Percentiles rank a stretch among this genome's conserved stretches.
Evolutionary conservation across 352 stramenopile genomes (phyloP).

Genomic region (Globisporangium splendens): DNA sequence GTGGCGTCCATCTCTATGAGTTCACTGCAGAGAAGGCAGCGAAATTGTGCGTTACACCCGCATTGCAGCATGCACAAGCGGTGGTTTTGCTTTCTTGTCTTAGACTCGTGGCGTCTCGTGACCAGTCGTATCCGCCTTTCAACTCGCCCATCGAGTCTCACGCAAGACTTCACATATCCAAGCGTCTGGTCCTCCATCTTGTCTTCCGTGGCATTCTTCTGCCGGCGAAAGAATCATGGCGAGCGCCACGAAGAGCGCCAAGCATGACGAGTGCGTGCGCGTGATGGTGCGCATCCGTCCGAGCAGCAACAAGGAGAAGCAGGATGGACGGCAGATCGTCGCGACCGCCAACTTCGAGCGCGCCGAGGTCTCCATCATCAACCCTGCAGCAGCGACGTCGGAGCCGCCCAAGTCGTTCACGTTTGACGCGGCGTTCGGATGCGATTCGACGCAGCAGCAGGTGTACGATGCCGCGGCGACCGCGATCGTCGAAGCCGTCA

Average conservation of each 20-base stretch:
- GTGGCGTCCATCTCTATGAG: too few relatives aligned
- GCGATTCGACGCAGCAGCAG: slow-evolving; percentile 91
- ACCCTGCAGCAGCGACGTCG: slow-evolving; percentile 59
- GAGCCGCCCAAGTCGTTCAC: slow-evolving; percentile 95
- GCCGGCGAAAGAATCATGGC: too few relatives aligned
- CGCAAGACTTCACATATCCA: too few relatives aligned
- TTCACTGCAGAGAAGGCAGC: too few relatives aligned
- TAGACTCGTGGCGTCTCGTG: too few relatives aligned
- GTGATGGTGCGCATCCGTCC: slow-evolving; percentile 96
- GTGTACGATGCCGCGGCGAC: slow-evolving; percentile 91
- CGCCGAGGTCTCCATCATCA: slow-evolving; percentile 87
- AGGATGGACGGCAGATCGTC: slow-evolving; percentile 86
- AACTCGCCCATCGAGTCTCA: too few relatives aligned
- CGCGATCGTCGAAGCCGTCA: slow-evolving; percentile 89
- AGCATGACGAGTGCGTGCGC: slow-evolving; percentile 91
- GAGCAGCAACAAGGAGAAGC: slow-evolving; percentile 92
- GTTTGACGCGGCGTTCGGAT: slow-evolving; percentile 95
- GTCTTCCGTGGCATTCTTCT: too few relatives aligned
- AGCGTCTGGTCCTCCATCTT: too few relatives aligned
- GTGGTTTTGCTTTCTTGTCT: too few relatives aligned
- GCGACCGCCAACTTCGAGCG: slow-evolving; percentile 88
- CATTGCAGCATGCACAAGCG: too few relatives aligned
- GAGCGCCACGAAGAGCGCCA: slow-evolving; percentile 33
- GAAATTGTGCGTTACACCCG: too few relatives aligned
- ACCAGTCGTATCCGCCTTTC: too few relatives aligned